phyloP scores from a whole-genome alignment of 371 early-diverging fungal genomes.

The Lichtheimia hyalospora region DNA sequence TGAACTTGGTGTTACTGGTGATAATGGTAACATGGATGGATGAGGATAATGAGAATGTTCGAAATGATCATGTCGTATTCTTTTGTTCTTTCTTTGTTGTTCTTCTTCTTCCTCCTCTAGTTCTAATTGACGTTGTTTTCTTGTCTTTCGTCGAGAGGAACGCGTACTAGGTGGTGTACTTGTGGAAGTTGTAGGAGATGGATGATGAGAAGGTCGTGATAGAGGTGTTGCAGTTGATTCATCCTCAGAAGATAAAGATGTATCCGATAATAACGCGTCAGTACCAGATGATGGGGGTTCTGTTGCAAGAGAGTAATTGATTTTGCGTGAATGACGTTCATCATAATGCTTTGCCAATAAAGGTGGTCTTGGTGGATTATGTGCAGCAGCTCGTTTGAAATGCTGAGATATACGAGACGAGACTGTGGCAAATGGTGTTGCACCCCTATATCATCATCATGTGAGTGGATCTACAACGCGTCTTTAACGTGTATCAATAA shows the following conservation, averaged over 20 bases:
- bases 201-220: background rate
- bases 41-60: no score
- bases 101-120: conserved; percentile 5
- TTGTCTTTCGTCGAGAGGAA: background rate
- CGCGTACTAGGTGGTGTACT: no score
- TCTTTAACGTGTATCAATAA: background rate
- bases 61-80: conserved; percentile 14
- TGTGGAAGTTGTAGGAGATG: background rate
- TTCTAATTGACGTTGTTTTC: background rate
- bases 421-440: conserved; percentile 85
- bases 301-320: conserved; percentile 73
- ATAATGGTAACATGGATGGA: conserved; percentile 8
- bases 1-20: conserved; percentile 11
- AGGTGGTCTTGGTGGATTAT: conserved; percentile 73
- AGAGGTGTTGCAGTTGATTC: background rate
- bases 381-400: conserved; percentile 77
- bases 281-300: conserved; percentile 15
- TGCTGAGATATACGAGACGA: conserved; percentile 87
- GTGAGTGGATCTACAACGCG: background rate
- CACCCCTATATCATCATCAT: conserved; percentile 48
- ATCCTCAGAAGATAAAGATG: conserved; percentile 1
- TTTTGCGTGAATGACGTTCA: conserved; percentile 73
- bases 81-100: conserved; percentile 7
- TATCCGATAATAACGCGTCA: conserved; percentile 1
- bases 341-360: conserved; percentile 72